phyloP scores from a whole-genome alignment of 495 filamentous ascomycete species.

The Trichoderma parareesei region DNA sequence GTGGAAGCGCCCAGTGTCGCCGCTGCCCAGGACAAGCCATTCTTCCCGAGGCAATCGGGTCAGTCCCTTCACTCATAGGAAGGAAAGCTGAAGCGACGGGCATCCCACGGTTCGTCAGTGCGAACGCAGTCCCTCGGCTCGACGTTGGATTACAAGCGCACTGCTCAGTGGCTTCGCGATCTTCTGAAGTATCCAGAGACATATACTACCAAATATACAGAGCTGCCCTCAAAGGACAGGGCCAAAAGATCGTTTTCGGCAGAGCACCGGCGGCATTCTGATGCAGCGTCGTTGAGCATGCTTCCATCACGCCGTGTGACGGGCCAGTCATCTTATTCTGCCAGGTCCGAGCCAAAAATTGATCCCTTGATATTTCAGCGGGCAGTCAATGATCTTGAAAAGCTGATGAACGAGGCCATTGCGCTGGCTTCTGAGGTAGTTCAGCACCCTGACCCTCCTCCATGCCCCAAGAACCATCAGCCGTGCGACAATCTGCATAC shows the following conservation, averaged over 20 bases:
- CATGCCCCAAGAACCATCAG: not conserved
- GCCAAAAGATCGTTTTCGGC: slow-evolving; percentile 5
- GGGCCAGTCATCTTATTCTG: not conserved
- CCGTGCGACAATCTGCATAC: not conserved
- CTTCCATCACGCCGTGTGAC: not conserved
- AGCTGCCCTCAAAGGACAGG: slow-evolving; percentile 15
- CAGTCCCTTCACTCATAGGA: slow-evolving; percentile 6
- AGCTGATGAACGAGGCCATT: slow-evolving; percentile 38
- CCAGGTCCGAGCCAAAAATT: slow-evolving; percentile 4
- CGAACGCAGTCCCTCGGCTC: slow-evolving; percentile 8
- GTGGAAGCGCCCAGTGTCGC: not conserved
- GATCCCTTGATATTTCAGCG: slow-evolving; percentile 22
- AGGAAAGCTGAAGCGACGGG: not conserved
- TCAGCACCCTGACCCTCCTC: slow-evolving; percentile 19
- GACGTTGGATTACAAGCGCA: slow-evolving; percentile 15
- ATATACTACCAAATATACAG: slow-evolving; percentile 17
- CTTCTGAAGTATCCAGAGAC: slow-evolving; percentile 18
- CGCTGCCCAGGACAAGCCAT: slow-evolving; percentile 1
- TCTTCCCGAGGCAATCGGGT: slow-evolving; percentile 12
- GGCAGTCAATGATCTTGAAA: slow-evolving; percentile 37
- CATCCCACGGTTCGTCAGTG: not conserved
- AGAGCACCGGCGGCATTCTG: slow-evolving; percentile 17
- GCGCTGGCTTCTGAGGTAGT: slow-evolving; percentile 31
- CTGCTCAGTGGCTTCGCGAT: slow-evolving; percentile 19
- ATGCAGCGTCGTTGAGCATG: slow-evolving; percentile 14